These are phyloP conservation scores for Ustilago vetiveriae DNA, from an alignment of 1,284 basidiomycete genomes.

Conservation along the genomic window DNA sequence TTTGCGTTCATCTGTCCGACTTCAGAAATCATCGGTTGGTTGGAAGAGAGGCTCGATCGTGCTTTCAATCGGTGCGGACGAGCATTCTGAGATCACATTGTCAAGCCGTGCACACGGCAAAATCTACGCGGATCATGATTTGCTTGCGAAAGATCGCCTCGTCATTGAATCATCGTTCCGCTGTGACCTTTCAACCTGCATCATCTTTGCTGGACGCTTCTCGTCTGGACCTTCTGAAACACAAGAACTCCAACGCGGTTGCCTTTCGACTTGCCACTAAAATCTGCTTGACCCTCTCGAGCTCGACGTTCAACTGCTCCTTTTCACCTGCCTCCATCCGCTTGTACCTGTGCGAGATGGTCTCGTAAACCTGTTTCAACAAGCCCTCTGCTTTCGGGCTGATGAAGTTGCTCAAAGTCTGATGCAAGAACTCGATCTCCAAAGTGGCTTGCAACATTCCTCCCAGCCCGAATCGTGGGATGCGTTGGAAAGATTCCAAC, in stretches of 20 bases:
- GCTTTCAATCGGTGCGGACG: too few species aligned
- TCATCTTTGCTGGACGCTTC: background rate
- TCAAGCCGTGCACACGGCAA: too few species aligned
- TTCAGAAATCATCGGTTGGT: too few species aligned
- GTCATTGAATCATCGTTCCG: too few species aligned
- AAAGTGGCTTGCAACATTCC: constrained; percentile 98
- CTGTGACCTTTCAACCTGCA: too few species aligned
- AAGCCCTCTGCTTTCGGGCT: constrained; percentile 80
- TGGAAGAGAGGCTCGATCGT: too few species aligned
- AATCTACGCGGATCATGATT: too few species aligned
- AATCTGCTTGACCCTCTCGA: constrained; percentile 90
- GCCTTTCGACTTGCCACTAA: constrained; percentile 85
- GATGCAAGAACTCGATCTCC: constrained; percentile 98
- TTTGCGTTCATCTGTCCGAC: too few species aligned
- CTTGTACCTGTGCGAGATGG: constrained; percentile 86
- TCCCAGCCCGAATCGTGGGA: constrained; percentile 92
- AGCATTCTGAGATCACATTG: too few species aligned
- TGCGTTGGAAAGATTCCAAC: constrained; percentile 82
- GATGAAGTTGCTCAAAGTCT: constrained; percentile 88
- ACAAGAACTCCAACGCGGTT: constrained; percentile 93
- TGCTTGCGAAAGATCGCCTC: too few species aligned
- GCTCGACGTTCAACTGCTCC: constrained; percentile 71
- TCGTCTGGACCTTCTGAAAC: constrained; percentile 67
- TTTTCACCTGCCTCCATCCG: constrained; percentile 4
- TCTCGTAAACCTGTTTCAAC: constrained; percentile 89